phyloP scores from a whole-genome alignment of 2,329 filamentous ascomycete species.

The Sordariomycetes sp. region DNA sequence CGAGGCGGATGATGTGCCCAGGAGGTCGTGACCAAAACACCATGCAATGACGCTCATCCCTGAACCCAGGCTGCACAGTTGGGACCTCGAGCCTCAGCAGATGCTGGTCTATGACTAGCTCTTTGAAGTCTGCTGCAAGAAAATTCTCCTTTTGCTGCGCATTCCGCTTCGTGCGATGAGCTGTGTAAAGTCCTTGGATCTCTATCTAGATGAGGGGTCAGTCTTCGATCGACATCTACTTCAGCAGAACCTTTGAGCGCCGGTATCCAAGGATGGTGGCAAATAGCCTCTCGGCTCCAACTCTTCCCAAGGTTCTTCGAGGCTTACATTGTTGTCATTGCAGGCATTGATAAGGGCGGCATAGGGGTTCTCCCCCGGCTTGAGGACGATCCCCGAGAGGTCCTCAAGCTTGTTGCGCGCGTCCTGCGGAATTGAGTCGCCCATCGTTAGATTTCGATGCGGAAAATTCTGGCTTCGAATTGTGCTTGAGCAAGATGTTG shows the following conservation, averaged over 20 bases:
- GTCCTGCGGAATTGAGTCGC: constrained; percentile 11
- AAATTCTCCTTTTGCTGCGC: constrained; percentile 67
- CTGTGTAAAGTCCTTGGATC: constrained; percentile 64
- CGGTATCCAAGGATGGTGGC: no score
- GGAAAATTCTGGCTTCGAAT: no score
- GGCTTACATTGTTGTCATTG: constrained; percentile 54
- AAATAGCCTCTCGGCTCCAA: neutral
- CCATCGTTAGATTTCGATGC: no score
- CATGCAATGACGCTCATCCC: constrained; percentile 71
- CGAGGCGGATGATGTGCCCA: constrained; percentile 56
- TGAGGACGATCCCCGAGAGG: constrained; percentile 38
- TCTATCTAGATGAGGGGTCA: constrained; percentile 34
- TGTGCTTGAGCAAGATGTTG: neutral
- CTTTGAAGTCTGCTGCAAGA: constrained; percentile 55
- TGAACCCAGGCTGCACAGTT: constrained; percentile 55
- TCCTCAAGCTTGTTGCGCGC: constrained; percentile 43
- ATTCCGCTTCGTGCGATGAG: constrained; percentile 69
- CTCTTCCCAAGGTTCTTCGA: neutral
- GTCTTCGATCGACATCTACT: neutral
- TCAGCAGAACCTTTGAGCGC: no score
- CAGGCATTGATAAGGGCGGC: constrained; percentile 62
- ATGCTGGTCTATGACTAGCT: constrained; percentile 68
- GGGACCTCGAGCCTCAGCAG: constrained; percentile 60
- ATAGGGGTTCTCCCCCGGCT: constrained; percentile 63
- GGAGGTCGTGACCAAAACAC: constrained; percentile 86